Conservation (phyloP, 2,329 filamentous ascomycete species). For the Xylaria sp. region DNA sequence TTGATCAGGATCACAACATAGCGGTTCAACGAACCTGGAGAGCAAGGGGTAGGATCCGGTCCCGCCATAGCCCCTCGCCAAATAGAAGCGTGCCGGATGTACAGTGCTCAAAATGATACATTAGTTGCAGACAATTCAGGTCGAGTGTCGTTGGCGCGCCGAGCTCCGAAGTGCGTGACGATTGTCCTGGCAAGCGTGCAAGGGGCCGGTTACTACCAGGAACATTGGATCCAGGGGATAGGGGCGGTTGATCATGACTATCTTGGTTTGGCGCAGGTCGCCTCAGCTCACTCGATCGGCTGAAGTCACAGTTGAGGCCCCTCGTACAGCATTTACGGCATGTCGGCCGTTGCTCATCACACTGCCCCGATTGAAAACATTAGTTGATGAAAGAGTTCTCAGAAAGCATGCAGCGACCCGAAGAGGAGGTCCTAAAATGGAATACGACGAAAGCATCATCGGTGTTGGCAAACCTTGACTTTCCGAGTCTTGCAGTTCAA, state of each 20-base stretch:
- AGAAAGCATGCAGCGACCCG: no score
- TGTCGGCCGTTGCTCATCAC: slow-evolving; percentile 10
- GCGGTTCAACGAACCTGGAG: slow-evolving; percentile 1
- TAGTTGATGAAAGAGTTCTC: not conserved
- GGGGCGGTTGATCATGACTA: no score
- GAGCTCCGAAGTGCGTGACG: not conserved
- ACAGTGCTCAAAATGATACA: slow-evolving; percentile 11
- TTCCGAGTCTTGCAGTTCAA: slow-evolving; percentile 6
- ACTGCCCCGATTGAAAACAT: not conserved
- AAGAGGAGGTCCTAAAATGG: not conserved
- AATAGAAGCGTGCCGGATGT: slow-evolving; percentile 9
- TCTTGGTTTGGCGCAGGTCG: not conserved
- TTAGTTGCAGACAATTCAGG: slow-evolving; percentile 1
- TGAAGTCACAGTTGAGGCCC: slow-evolving; percentile 1
- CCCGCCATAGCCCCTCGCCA: not conserved
- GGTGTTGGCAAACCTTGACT: slow-evolving; percentile 7
- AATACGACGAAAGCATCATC: not conserved
- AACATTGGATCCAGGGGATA: no score
- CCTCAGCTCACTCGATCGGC: not conserved
- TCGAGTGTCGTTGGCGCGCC: not conserved
- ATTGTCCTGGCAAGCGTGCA: not conserved
- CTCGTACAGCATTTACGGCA: slow-evolving; percentile 9
- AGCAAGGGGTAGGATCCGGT: slow-evolving; percentile 5
- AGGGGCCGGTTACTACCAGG: no score
- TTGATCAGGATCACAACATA: not conserved